Base-by-base conservation (phyloP, 169 alveolate genomes). In the Plasmodium malariae region DNA sequence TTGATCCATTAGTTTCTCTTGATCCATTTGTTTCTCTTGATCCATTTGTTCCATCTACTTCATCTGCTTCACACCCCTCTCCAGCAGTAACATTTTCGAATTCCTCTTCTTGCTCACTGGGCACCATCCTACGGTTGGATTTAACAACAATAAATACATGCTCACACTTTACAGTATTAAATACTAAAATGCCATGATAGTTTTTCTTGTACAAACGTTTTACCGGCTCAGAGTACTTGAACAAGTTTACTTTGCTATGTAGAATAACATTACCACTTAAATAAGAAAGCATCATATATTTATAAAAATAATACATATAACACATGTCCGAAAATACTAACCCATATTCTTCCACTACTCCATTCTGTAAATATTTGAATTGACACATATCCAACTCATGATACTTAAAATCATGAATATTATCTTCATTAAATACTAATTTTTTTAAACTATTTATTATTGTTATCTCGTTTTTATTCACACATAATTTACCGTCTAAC, bases 331-430 rank as follows among this genome's bases (percentile, higher is more conserved):
- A 48, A 78, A 78, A 78, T 4, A 78, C 74, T 21, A 78, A 48
- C 9, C 76, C 78, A 32, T 63, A 78, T 34, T 78, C 78, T 30
- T 78, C 89, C 30, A 78, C 54, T 14, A 65, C 19, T 11, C 73
- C 80, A 78, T 78, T 62, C 26, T 63, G 43, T 17, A 62, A 17
- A 40, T 78, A 49, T 57, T 34, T 63, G 63, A 78, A 63, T 19
- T 78, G 78, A 9, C 89, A 78, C 89, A 78, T 78, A 57, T 78
- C 78, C 30, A 78, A 12, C 21, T 78, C 80, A 63, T 63, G 80
- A 36, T 78, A 78, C 32, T 37, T 63, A 68, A 78, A 78, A 68
- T 49, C 70, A 26, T 49, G 55, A 12, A 78, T 78, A 11, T 68
- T 43, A 37, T 78, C 69, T 78, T 78, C 89, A 57, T 32, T 55